Evolutionary conservation across 805 yeast species (phyloP).

Genomic region (Candida michaelii): DNA sequence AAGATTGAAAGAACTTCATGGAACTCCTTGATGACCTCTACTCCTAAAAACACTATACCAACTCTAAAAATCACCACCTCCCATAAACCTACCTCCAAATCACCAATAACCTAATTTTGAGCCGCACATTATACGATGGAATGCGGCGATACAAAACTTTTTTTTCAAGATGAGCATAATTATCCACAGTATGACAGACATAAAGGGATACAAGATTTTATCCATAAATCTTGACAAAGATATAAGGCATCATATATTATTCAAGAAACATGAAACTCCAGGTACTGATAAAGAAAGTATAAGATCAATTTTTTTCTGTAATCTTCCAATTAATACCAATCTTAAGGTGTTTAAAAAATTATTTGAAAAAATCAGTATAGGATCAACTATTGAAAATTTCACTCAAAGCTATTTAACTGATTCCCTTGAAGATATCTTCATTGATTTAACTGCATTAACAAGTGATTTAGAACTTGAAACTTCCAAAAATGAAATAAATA

Average conservation of each 20-base stretch:
- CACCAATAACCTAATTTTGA: no score
- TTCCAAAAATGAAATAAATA: background rate
- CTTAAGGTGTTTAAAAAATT: slow-evolving; percentile 53
- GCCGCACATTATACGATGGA: background rate
- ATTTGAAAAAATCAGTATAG: slow-evolving; percentile 59
- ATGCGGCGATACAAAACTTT: slow-evolving; percentile 8
- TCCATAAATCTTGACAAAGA: slow-evolving; percentile 45
- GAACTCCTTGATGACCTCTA: no score
- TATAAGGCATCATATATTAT: slow-evolving; percentile 56
- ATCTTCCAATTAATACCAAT: slow-evolving; percentile 67
- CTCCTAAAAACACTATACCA: no score
- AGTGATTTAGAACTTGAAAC: slow-evolving; percentile 47
- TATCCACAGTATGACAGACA: slow-evolving; percentile 30
- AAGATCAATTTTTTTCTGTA: slow-evolving; percentile 70
- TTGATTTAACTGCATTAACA: slow-evolving; percentile 59
- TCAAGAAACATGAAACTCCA: slow-evolving; percentile 60
- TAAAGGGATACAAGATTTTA: slow-evolving; percentile 58
- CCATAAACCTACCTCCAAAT: no score
- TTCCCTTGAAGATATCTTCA: slow-evolving; percentile 45
- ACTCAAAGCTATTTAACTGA: slow-evolving; percentile 36
- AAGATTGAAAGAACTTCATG: no score
- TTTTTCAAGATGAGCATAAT: slow-evolving; percentile 11
- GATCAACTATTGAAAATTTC: slow-evolving; percentile 58
- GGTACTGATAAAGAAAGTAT: slow-evolving; percentile 44
- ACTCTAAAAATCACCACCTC: no score